These are phyloP conservation scores for Favolaschia claudopus DNA, from an alignment of 768 basidiomycete genomes.

Conservation along the genomic window DNA sequence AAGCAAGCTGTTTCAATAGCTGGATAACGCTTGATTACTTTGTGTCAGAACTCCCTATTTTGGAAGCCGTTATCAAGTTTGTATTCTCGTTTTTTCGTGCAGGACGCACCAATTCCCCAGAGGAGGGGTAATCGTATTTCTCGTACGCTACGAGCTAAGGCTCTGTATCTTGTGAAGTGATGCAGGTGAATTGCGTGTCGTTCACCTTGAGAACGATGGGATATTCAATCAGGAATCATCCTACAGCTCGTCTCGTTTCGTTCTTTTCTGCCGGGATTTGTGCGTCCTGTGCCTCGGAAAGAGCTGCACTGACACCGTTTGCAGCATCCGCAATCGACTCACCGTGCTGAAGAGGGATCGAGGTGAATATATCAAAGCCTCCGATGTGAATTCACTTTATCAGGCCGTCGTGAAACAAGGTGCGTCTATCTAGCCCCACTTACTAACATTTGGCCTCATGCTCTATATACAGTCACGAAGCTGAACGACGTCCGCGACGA, in stretches of 20 bases:
- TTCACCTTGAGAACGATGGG: neutral
- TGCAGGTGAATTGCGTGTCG: conserved; percentile 14
- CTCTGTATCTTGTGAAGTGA: conserved; percentile 2
- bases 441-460: neutral
- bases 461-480: conserved; percentile 70
- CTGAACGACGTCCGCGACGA: conserved; percentile 92
- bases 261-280: conserved; percentile 14
- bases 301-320: conserved; percentile 27
- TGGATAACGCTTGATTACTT: conserved; percentile 21
- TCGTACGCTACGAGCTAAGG: neutral
- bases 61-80: conserved; percentile 93
- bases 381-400: conserved; percentile 94
- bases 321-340: conserved; percentile 92
- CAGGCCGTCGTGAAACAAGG: conserved; percentile 94
- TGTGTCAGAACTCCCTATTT: conserved; percentile 84
- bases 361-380: conserved; percentile 89
- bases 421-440: conserved; percentile 38
- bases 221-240: conserved; percentile 5
- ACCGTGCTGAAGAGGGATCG: conserved; percentile 95
- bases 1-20: conserved; percentile 31
- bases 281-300: conserved; percentile 28
- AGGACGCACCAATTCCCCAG: conserved; percentile 14
- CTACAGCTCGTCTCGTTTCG: conserved; percentile 6
- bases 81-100: conserved; percentile 29
- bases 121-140: neutral